phyloP scores from a whole-genome alignment of 176 grass and related monocot species.

The Avena insularis region DNA sequence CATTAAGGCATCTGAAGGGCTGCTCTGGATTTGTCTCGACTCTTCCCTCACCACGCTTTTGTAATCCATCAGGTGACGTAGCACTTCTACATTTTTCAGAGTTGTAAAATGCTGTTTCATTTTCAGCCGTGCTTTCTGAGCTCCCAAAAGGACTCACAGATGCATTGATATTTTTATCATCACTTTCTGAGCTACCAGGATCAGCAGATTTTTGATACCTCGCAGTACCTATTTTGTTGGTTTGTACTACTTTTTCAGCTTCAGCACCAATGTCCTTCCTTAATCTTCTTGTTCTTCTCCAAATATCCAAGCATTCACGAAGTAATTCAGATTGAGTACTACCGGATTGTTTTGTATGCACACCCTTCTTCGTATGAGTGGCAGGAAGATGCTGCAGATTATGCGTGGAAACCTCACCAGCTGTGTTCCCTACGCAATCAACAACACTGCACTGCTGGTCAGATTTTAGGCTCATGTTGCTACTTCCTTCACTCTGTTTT shows the following conservation, averaged over 20 bases:
- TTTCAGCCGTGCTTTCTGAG: slow-evolving; percentile 43
- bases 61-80: background rate
- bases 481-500: slow-evolving; percentile 39
- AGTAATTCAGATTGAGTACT: slow-evolving; percentile 26
- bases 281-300: slow-evolving; percentile 46
- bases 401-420: background rate
- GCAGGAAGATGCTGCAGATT: background rate
- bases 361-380: background rate
- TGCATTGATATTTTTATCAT: slow-evolving; percentile 28
- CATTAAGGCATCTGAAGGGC: slow-evolving; percentile 13
- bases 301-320: slow-evolving; percentile 43
- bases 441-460: slow-evolving; percentile 11
- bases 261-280: slow-evolving; percentile 30
- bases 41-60: slow-evolving; percentile 33
- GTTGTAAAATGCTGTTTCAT: slow-evolving; percentile 2
- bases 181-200: slow-evolving; percentile 31
- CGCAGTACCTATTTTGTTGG: background rate
- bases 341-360: slow-evolving; percentile 22
- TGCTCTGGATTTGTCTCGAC: slow-evolving; percentile 11
- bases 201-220: slow-evolving; percentile 19
- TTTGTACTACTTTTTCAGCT: slow-evolving; percentile 17
- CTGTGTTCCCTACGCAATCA: slow-evolving; percentile 12
- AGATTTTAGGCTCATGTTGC: slow-evolving; percentile 30
- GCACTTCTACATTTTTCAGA: slow-evolving; percentile 13
- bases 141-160: slow-evolving; percentile 2